Base-by-base conservation (phyloP, 169 alveolate species). In the Plasmodium malariae region DNA sequence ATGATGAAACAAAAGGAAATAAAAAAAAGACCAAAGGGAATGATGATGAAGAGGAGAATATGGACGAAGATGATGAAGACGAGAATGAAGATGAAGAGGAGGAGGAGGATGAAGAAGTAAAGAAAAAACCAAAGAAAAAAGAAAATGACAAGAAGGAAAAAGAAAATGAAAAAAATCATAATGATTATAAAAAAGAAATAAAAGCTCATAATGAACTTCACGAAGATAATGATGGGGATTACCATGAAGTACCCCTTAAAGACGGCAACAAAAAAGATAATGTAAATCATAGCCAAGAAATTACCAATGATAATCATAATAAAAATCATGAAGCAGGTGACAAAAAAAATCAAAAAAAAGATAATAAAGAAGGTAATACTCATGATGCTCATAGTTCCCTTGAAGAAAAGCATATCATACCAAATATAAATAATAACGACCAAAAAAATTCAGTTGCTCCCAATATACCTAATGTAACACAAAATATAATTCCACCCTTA, bases 11-110 rank as follows among this genome's bases (percentile, higher is more conserved):
- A 68, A 68, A 68, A 43, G 36, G 17, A 40, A 5, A 36, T 68
- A 14, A 36, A 12, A 28, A 68, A 4, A 26, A 40, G 24, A 43
- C 36, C 2, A 49, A 45, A 14, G 21, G 28, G 19, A 6, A 7
- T 14, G 69, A 76, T 17, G 88, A 21, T 1, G 60, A 21, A 0
- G 51, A 55, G 2, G 74, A 37, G 21, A 73, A 28, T 7, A 43
- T 6, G n/a, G 88, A 55, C n/a, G 88, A 65, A 12, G 88, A 55
- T 14, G 60, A 57, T 7, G 72, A 55, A 14, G 88, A 74, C 6
- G 87, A 73, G 7, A 51, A 74, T 0, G 88, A 43, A 6, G 69
- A 74, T 57, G 62, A 26, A 24, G 49, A 74, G 9, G 37, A 12
- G 4, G 55, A 59, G 17, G 24, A 62, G 28, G 37, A 73, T 34